Conservation (phyloP, 2,329 filamentous ascomycete genomes). For the Talaromyces sp. region DNA sequence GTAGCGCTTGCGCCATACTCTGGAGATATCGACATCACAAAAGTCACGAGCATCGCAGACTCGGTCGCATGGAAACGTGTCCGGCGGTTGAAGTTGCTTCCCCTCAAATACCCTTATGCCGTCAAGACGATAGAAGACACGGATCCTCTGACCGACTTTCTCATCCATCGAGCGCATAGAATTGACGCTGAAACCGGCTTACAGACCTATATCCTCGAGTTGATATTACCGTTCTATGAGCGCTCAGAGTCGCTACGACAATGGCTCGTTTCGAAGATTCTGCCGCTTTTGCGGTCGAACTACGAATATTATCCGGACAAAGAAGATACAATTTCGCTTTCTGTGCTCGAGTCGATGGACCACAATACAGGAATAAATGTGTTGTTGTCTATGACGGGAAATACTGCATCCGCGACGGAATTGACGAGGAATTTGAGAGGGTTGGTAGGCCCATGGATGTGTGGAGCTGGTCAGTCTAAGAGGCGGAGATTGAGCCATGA, state of each 20-base stretch:
- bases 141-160: conserved; percentile 53
- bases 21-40: conserved; percentile 44
- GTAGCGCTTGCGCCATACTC: conserved; percentile 22
- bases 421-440: conserved; percentile 55
- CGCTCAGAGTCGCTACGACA: conserved; percentile 51
- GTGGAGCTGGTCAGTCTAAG: conserved; percentile 54
- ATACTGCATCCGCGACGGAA: conserved; percentile 35
- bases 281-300: conserved; percentile 57
- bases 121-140: conserved; percentile 41
- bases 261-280: conserved; percentile 58
- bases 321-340: conserved; percentile 45
- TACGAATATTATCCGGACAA: conserved; percentile 60
- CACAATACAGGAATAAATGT: conserved; percentile 52
- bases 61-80: conserved; percentile 51
- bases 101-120: conserved; percentile 47
- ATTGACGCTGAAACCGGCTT: conserved; percentile 59
- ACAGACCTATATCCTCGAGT: conserved; percentile 52
- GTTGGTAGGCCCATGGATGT: conserved; percentile 62
- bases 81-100: conserved; percentile 49
- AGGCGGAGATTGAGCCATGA: conserved; percentile 46
- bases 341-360: conserved; percentile 51
- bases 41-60: conserved; percentile 48
- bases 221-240: conserved; percentile 57
- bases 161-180: conserved; percentile 57
- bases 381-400: conserved; percentile 46